phyloP scores from a whole-genome alignment of 2,329 filamentous ascomycete genomes.

The Akanthomyces lecanii region DNA sequence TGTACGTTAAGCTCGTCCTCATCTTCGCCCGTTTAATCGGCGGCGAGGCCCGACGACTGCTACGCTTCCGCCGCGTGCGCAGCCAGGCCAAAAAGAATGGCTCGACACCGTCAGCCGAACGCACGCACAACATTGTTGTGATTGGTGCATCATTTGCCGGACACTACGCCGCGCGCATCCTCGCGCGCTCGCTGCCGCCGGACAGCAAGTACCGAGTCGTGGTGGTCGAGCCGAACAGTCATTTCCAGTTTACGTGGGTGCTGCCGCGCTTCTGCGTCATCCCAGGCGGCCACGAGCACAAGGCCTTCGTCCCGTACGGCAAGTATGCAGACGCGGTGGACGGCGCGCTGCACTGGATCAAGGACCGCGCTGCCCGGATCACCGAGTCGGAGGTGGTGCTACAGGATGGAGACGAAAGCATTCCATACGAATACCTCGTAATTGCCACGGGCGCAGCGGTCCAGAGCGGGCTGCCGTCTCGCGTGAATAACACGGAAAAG shows the following conservation, averaged over 20 bases:
- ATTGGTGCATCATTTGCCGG: slow-evolving; percentile 58
- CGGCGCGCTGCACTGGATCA: slow-evolving; percentile 37
- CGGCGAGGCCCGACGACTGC: slow-evolving; percentile 21
- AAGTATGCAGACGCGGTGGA: slow-evolving; percentile 33
- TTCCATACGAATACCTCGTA: slow-evolving; percentile 53
- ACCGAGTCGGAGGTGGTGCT: slow-evolving; percentile 37
- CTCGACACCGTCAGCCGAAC: slow-evolving; percentile 19
- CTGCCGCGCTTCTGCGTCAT: slow-evolving; percentile 57
- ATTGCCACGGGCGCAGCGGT: slow-evolving; percentile 53
- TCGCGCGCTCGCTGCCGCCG: slow-evolving; percentile 46
- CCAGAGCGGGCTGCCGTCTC: slow-evolving; percentile 42
- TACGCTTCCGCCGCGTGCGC: slow-evolving; percentile 19
- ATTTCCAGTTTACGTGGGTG: slow-evolving; percentile 59
- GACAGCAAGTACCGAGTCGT: slow-evolving; percentile 46
- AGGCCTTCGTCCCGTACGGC: slow-evolving; percentile 58
- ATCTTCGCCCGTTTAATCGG: slow-evolving; percentile 25
- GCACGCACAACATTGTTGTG: slow-evolving; percentile 47
- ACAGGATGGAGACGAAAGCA: slow-evolving; percentile 35
- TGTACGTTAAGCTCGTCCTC: slow-evolving; percentile 28
- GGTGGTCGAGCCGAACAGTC: slow-evolving; percentile 55
- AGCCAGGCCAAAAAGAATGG: slow-evolving; percentile 15
- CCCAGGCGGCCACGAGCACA: slow-evolving; percentile 46
- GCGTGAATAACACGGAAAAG: slow-evolving; percentile 41
- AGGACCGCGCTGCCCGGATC: slow-evolving; percentile 39
- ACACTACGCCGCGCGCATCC: slow-evolving; percentile 42